Base-by-base conservation (phyloP, 192 early-diverging fungal genomes). In the Geranomyces variabilis region DNA sequence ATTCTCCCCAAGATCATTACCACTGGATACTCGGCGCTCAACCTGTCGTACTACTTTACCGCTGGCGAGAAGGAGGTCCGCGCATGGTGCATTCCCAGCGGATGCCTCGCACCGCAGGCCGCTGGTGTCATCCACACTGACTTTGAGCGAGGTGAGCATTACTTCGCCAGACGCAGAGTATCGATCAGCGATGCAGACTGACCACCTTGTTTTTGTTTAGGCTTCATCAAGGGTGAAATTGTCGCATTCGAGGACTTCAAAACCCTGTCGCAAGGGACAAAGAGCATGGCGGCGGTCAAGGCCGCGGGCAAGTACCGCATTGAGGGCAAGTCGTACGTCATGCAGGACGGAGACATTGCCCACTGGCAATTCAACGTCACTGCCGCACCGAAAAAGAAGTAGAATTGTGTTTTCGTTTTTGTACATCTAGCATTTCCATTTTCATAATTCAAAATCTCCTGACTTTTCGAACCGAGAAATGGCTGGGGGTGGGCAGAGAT, bases 1-100 rank as follows among this genome's bases (percentile, higher is more conserved):
- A 87, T 86, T n/a, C 78, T 97, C 57, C 91, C 91, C 77, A 91
- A 92, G 84, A 95, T 98, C 75, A 92, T 98, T 66, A 86, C 89
- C 10, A 82, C 88, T 15, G 96, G 96, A 47, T 98, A 98, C 78
- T 64, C 87, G 24, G 84, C 92, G 53, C 86, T 98, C 70, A 86
- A 93, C 67, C 80, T 98, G 34, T 90, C 91, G 78, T 95, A 98
- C 84, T 98, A 75, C 81, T 96, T 97, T 84, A 96, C 95, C 30
- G 92, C 84, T 45, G 95, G 96, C 24, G 86, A 86, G 31, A 85
- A 89, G 72, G 95, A 98, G 82, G 94, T 96, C 41, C 84, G 93
- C 45, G 93, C 92, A 24, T 97, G 93, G 93, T 95, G 93, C 41
- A 88, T 95, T 49, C 84, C 88, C 61, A 89, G 84, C 70, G 86